These are phyloP conservation scores for Penicillium sp. DNA, from an alignment of 2,329 filamentous ascomycete genomes.

Conservation along the genomic window DNA sequence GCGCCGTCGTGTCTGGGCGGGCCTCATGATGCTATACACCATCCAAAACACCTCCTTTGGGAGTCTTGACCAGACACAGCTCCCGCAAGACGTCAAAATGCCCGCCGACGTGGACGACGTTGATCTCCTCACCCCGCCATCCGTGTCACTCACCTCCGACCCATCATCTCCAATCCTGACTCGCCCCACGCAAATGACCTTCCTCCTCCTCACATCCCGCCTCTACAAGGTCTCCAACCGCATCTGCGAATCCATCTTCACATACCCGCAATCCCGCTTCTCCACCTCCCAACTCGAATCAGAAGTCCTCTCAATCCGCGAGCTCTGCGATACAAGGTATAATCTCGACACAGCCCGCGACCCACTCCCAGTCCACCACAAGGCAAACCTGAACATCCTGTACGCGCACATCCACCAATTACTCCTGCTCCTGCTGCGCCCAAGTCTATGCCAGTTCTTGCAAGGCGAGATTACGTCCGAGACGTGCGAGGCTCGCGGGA, in stretches of 20 bases:
- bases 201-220: conserved; percentile 42
- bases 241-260: conserved; percentile 40
- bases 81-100: conserved; percentile 34
- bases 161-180: conserved; percentile 18
- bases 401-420: conserved; percentile 45
- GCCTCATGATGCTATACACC: conserved; percentile 44
- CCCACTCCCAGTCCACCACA: conserved; percentile 36
- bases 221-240: conserved; percentile 40
- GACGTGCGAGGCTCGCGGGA: conserved; percentile 32
- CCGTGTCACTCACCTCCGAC: conserved; percentile 10
- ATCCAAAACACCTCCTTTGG: conserved; percentile 42
- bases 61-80: conserved; percentile 33
- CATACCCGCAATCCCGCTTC: conserved; percentile 24
- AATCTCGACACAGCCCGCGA: conserved; percentile 26
- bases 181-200: conserved; percentile 46
- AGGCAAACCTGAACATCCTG: conserved; percentile 45
- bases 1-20: conserved; percentile 44
- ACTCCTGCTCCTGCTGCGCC: conserved; percentile 41
- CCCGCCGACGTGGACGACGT: conserved; percentile 42
- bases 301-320: conserved; percentile 35
- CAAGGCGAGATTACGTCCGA: conserved; percentile 35
- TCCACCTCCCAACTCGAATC: conserved; percentile 31
- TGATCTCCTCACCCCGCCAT: conserved; percentile 33
- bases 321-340: conserved; percentile 36
- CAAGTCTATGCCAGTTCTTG: conserved; percentile 35